Base-by-base conservation (phyloP, 345 rosid species). In the Stellera chamaejasme region DNA sequence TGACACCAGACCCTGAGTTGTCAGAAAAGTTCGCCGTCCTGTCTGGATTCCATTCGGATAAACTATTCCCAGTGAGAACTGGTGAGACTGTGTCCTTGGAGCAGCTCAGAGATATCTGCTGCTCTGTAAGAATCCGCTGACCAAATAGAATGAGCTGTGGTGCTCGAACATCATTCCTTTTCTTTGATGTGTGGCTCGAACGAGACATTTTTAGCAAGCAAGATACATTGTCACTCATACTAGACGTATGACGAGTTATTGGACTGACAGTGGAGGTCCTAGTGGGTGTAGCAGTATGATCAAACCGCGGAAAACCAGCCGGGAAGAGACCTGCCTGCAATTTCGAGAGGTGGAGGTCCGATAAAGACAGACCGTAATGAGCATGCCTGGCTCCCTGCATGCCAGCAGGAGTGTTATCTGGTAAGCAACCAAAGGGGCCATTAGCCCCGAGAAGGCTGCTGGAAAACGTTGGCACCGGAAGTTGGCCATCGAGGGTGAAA, bases 311-410 rank as follows among this genome's bases (percentile, higher is more conserved):
- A 52, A 73, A 67, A 61, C 75, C 71, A 55, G 69, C 60, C 26
- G 65, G 60, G 45, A 79, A 74, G 54, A 64, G 68, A 55, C 77
- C 63, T 46, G 76, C 53, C 57, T 76, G 82, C 53, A 74, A 73
- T 75, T 68, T 78, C 59, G 61, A 76, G 81, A 77, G 64, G 69
- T 73, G 84, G 81, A 74, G 66, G 73, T 82, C 84, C 12, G 89
- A 68, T 62, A 74, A 56, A 69, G 82, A 72, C 58, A 69, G 64
- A 71, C 81, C 82, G 13, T 73, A 74, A 52, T 75, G 79, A 67
- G 89, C 77, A 69, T 85, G 94, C 94, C 94, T 85, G 94, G 94
- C 87, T 85, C 94, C 94, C 94, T 85, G 94, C 82, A 85, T 82
- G 84, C 94, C 87, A 72, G 82, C 87, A 78, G 94, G 81, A 79